phyloP scores from a whole-genome alignment of 2,329 filamentous ascomycete species.

The Didymella segeticola region DNA sequence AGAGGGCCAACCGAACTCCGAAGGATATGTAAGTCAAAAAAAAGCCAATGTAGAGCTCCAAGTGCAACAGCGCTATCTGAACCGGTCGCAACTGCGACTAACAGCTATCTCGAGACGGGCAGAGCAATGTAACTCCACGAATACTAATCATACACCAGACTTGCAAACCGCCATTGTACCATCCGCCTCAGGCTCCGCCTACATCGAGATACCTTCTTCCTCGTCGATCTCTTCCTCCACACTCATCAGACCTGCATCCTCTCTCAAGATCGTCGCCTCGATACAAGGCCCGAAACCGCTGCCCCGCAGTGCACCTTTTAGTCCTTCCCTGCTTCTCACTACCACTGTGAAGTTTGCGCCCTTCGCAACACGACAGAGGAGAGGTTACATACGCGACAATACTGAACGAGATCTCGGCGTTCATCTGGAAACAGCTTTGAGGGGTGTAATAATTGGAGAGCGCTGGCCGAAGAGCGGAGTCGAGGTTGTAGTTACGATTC shows the following conservation, averaged over 20 bases:
- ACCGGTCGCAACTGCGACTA: not conserved
- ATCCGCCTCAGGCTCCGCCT: conserved; percentile 92
- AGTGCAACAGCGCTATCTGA: not conserved
- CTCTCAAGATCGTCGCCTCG: conserved; percentile 89
- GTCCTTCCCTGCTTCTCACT: conserved; percentile 86
- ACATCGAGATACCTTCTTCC: conserved; percentile 68
- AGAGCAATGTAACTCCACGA: not conserved
- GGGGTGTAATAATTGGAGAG: conserved; percentile 89
- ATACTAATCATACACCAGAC: conserved; percentile 60
- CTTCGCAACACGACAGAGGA: conserved; percentile 82
- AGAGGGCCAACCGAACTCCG: conserved; percentile 75
- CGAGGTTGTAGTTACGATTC: conserved; percentile 90
- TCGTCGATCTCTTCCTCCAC: conserved; percentile 48
- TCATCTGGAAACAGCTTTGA: conserved; percentile 87
- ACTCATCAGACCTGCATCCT: conserved; percentile 64
- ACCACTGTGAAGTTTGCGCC: conserved; percentile 97
- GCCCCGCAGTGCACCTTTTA: conserved; percentile 88
- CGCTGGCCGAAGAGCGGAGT: conserved; percentile 98
- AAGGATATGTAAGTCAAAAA: conserved; percentile 76
- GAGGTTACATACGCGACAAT: conserved; percentile 85
- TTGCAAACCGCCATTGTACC: conserved; percentile 91
- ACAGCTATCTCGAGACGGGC: too few relatives aligned
- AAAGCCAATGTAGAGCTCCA: not conserved
- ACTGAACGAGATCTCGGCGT: conserved; percentile 88
- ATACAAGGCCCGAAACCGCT: conserved; percentile 93